Evolutionary conservation across 2,329 filamentous ascomycete species (phyloP), one percentile per base, ranked within the genome.

Genomic region (Drechslera avenae): DNA sequence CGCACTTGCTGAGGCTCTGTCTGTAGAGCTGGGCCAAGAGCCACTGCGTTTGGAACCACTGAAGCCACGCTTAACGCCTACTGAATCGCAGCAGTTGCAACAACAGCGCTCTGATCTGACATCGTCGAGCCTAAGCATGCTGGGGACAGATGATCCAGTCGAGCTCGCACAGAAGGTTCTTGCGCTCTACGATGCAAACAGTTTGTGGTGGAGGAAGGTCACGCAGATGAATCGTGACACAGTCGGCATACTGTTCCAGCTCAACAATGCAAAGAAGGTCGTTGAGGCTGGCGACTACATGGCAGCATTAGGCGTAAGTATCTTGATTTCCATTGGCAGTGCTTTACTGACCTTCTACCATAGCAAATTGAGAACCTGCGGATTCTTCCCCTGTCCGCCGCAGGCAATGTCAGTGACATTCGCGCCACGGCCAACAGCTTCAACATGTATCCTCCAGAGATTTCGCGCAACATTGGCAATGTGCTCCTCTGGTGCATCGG

Each of bases 401-500:
- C 78, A 18, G 90, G 90, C 65, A 88, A 93, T 66, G 85, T 94
- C 50, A 83, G 85, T 64, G 83, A 81, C 40, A 93, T 99, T 75
- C 90, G 94, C 57, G 82, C 82, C 59, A 86, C 86, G 54, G 91
- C 93, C 1, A 86, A 90, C 64, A 87, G 86, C 55, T 97, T 99
- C 76, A 84, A 90, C 13, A 81, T 83, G 1, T 82, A 96, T 33
- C 84, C 91, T 3, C 85, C 90, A 60, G 85, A 91, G 6, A 89
- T 99, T 33, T 88, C 92, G 2, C 87, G 90, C 70, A 96, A 94
- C 67, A 86, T 97, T 63, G 93, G 93, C 14, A 91, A 93, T 73
- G 81, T 97, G 56, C 83, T 99, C 57, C 88, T 96, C 78, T 97
- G 94, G 94, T 91, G 91, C 41, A 90, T 99, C 60, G 83, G 88